Percentiles rank a stretch among this genome's conserved stretches.
These are phyloP conservation scores for Cordyceps militaris DNA, from an alignment of 2,329 filamentous ascomycete genomes.

Conservation along the genomic window DNA sequence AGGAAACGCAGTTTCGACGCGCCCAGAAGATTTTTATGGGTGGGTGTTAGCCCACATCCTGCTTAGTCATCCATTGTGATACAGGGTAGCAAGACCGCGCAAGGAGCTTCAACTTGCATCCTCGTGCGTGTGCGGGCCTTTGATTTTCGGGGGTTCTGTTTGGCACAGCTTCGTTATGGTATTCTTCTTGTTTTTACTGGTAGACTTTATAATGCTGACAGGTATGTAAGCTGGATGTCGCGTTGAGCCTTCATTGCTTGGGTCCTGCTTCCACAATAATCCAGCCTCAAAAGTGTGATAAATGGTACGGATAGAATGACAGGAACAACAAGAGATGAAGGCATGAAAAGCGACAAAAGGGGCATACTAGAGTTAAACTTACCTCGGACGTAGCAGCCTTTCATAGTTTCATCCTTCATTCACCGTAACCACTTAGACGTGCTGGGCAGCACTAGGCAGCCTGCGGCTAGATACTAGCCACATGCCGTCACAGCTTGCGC, in stretches of 20 bases:
- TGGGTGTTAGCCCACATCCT: not conserved
- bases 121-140: not conserved
- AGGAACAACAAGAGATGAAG: too few relatives aligned
- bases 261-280: too few relatives aligned
- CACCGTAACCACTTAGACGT: not conserved
- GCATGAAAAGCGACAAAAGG: too few relatives aligned
- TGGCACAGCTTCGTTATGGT: not conserved
- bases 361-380: too few relatives aligned
- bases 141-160: not conserved
- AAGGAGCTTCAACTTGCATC: not conserved
- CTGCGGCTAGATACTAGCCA: not conserved
- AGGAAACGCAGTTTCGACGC: constrained; percentile 20
- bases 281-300: too few relatives aligned
- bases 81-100: not conserved
- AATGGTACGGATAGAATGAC: too few relatives aligned
- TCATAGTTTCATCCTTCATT: too few relatives aligned
- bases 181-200: too few relatives aligned
- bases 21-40: constrained; percentile 23
- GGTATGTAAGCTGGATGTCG: too few relatives aligned
- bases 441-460: constrained; percentile 1
- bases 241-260: too few relatives aligned
- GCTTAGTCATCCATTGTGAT: constrained; percentile 1
- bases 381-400: too few relatives aligned
- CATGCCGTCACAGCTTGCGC: constrained; percentile 4
- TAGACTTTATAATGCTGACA: too few relatives aligned